A percentile compares a stretch with the other conserved stretches of the same genome.
These are phyloP conservation scores for Neopestalotiopsis sp. DNA, from an alignment of 2,329 filamentous ascomycete species.

Conservation along the genomic window DNA sequence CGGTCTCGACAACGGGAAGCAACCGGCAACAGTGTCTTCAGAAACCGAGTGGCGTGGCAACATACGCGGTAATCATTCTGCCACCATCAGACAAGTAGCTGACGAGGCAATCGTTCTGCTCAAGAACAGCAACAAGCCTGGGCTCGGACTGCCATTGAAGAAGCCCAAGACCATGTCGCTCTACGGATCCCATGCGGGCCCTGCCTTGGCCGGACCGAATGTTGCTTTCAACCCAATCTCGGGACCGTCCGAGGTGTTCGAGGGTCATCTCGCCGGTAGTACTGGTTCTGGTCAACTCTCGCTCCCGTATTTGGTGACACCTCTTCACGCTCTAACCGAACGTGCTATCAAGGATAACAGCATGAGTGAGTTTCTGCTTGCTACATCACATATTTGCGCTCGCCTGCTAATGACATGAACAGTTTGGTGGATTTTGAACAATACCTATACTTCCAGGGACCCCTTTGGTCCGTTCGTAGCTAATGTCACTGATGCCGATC, in stretches of 20 bases:
- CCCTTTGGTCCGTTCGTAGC: background rate
- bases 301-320: conserved; percentile 58
- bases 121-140: conserved; percentile 57
- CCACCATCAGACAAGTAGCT: conserved; percentile 20
- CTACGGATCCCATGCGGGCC: conserved; percentile 62
- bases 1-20: conserved; percentile 19
- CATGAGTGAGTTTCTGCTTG: conserved; percentile 16
- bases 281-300: conserved; percentile 57
- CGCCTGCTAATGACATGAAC: background rate
- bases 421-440: conserved; percentile 53
- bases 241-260: conserved; percentile 14
- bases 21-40: conserved; percentile 17
- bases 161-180: conserved; percentile 45
- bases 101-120: conserved; percentile 65
- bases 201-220: conserved; percentile 55
- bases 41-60: conserved; percentile 15
- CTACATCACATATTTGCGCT: accelerated
- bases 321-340: conserved; percentile 54
- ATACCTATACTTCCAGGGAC: conserved; percentile 12
- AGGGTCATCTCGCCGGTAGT: conserved; percentile 50
- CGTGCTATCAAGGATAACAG: conserved; percentile 45
- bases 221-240: conserved; percentile 17
- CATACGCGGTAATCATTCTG: conserved; percentile 22
- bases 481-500: background rate
- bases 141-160: conserved; percentile 59